These are phyloP conservation scores for Monosporascus cannonballus DNA, from an alignment of 2,329 filamentous ascomycete species.

Conservation along the genomic window DNA sequence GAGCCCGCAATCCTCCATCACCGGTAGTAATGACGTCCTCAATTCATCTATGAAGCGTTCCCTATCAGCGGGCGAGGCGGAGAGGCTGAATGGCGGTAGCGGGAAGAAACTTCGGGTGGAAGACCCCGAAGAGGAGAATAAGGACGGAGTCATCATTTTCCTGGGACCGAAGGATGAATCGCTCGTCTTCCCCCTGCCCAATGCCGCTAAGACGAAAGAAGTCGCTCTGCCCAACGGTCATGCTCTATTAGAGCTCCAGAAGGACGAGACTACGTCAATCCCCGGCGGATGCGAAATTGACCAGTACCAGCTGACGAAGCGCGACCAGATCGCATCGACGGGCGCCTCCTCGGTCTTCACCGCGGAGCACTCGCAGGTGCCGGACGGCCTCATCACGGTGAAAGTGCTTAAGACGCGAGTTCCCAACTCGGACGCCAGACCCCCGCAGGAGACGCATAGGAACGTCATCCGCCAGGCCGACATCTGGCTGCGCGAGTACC, in stretches of 20 bases:
- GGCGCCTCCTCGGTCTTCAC: conserved; percentile 51
- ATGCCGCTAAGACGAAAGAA: conserved; percentile 39
- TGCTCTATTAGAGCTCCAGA: conserved; percentile 44
- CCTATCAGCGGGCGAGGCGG: conserved; percentile 38
- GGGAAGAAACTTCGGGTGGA: conserved; percentile 37
- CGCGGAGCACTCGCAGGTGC: conserved; percentile 45
- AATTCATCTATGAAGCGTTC: conserved; percentile 47
- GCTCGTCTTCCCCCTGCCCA: conserved; percentile 46
- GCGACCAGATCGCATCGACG: conserved; percentile 50
- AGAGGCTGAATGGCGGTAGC: conserved; percentile 21
- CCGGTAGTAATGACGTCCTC: conserved; percentile 27
- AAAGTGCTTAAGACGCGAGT: conserved; percentile 53
- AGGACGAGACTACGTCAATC: conserved; percentile 43
- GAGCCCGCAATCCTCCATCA: conserved; percentile 22
- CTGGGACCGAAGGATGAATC: conserved; percentile 43
- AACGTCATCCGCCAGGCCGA: conserved; percentile 54
- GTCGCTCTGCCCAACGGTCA: conserved; percentile 40
- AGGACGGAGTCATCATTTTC: conserved; percentile 51
- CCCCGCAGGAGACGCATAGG: conserved; percentile 41
- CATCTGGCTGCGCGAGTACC: conserved; percentile 53
- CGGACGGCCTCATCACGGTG: conserved; percentile 51
- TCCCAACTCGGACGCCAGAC: conserved; percentile 34
- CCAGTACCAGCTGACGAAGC: conserved; percentile 49
- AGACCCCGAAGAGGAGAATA: conserved; percentile 20
- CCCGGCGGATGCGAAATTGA: conserved; percentile 46